Percentiles rank a stretch among this genome's conserved stretches.
Conservation (phyloP, 768 basidiomycete species). For the Tricholoma matsutake region DNA sequence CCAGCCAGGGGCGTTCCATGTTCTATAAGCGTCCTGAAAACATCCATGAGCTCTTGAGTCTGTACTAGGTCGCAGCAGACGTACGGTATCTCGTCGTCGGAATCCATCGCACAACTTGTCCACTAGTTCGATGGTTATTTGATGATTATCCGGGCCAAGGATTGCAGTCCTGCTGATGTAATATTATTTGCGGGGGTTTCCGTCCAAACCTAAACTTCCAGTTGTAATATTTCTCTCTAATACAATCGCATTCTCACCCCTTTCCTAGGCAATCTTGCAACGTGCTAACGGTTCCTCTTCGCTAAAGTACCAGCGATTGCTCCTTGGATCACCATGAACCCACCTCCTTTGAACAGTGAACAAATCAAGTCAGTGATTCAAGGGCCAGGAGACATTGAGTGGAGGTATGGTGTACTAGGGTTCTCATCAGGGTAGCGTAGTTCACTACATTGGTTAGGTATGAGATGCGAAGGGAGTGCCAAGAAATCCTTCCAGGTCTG, state of each 20-base stretch:
- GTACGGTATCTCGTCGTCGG: constrained; percentile 61
- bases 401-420: constrained; percentile 54
- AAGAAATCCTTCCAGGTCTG: constrained; percentile 84
- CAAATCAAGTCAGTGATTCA: constrained; percentile 62
- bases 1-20: constrained; percentile 8
- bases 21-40: constrained; percentile 26
- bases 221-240: not conserved
- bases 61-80: constrained; percentile 15
- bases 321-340: constrained; percentile 3
- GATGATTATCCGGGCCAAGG: too few relatives aligned
- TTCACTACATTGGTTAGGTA: constrained; percentile 47
- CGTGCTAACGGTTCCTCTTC: not conserved
- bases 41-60: constrained; percentile 2
- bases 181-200: not conserved
- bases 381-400: constrained; percentile 80
- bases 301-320: not conserved
- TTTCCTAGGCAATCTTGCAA: not conserved
- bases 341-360: constrained; percentile 31
- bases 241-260: not conserved
- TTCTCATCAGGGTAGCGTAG: not conserved
- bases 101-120: constrained; percentile 33
- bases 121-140: too few relatives aligned
- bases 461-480: constrained; percentile 94
- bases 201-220: not conserved
- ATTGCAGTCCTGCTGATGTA: not conserved